Evolutionary conservation across 176 grass and related monocot species (phyloP), one percentile per base, ranked within the genome.

Genomic region (Alopecurus myosuroides): DNA sequence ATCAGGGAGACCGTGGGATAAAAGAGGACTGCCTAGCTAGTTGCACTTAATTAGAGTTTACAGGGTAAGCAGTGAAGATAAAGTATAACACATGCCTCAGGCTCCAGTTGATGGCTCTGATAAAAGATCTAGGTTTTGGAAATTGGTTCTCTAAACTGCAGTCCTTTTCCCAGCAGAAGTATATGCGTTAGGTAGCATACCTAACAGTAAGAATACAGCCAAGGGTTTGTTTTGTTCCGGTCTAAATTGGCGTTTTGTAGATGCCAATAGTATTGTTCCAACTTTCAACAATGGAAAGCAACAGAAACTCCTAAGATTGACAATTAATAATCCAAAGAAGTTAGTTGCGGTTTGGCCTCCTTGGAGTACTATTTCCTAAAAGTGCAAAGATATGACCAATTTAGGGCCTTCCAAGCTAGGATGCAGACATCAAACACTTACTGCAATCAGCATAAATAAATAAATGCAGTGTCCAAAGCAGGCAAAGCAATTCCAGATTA

Each of bases 151-250:
- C 65, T 66, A 90, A 79, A 70, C 78, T 58, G 4, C 15, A 41
- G 56, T 23, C 76, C n/a, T 82, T 77, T 82, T 82, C 60, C 46
- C 40, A 71, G 9, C 26, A 84, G 48, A 76, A 9, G 7, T 67
- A 35, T 79, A 20, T n/a, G 78, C 28, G 69, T 86, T 90, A 90
- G 79, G 84, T 83, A 79, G 8, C 60, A 71, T 67, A 79, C 78
- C 78, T 82, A 86, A 76, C 50, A 79, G 46, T 25, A 79, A 75
- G 74, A 67, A 58, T 79, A 42, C 73, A 86, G 73, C 70, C 69
- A 79, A 55, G 66, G 66, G 28, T 31, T 76, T 33, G 22, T 18
- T 49, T 70, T 18, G 65, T 12, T 74, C 57, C 46, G 74, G 84
- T 50, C n/a, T 10, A 29, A 83, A 84, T 76, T 87, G 80, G 74